These are phyloP conservation scores for Solanum sejunctum DNA, from an alignment of 257 asterid species.

Conservation along the genomic window DNA sequence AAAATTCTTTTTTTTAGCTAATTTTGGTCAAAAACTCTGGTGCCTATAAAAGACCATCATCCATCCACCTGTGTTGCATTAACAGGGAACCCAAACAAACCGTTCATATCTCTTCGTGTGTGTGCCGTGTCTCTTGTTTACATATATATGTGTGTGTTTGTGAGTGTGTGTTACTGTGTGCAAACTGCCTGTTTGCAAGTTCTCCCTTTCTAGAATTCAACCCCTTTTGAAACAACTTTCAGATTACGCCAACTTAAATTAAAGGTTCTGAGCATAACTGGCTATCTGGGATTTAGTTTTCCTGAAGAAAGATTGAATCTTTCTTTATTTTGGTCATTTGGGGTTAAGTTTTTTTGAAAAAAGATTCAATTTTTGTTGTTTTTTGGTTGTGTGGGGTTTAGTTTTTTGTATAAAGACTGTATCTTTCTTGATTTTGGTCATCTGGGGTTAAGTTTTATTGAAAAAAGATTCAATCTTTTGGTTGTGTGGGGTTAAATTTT, in stretches of 20 bases:
- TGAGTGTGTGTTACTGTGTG: not conserved
- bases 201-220: not conserved
- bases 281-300: not conserved
- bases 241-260: not conserved
- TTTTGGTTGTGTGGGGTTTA: not conserved
- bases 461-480: not conserved
- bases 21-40: not conserved
- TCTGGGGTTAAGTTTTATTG: not conserved
- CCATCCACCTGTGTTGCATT: not conserved
- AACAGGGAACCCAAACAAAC: not conserved
- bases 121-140: not conserved
- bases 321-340: not conserved
- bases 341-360: not conserved
- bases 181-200: not conserved
- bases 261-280: not conserved
- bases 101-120: not conserved
- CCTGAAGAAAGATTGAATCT: not conserved
- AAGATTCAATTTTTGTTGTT: not conserved
- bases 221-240: not conserved
- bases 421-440: not conserved
- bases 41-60: not conserved
- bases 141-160: not conserved
- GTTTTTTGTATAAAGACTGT: not conserved
- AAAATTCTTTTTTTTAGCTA: not conserved
- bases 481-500: not conserved